phyloP scores from a whole-genome alignment of 352 stramenopile genomes.

The Pythium biforme region DNA sequence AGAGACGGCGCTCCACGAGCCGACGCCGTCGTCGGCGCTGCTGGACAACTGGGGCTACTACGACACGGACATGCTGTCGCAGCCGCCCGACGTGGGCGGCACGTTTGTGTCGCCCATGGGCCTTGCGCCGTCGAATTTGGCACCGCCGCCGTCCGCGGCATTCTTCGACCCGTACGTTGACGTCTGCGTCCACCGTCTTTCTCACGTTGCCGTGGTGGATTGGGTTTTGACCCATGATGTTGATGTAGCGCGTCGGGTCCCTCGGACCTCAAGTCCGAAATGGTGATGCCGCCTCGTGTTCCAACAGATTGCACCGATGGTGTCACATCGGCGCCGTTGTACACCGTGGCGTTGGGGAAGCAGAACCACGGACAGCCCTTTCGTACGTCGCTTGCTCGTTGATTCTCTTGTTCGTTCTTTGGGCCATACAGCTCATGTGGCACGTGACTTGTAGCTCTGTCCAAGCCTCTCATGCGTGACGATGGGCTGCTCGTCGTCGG shows the following conservation, averaged over 20 bases:
- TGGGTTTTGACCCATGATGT: neutral
- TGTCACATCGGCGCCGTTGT: neutral
- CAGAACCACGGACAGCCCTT: conserved; percentile 19
- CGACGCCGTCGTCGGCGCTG: conserved; percentile 23
- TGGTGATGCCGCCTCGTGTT: too few relatives aligned
- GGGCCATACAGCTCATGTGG: neutral
- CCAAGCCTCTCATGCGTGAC: conserved; percentile 72
- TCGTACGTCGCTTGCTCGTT: conserved; percentile 11
- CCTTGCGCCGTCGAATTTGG: neutral
- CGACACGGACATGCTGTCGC: conserved; percentile 30
- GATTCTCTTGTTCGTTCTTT: neutral
- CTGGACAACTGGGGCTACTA: conserved; percentile 40
- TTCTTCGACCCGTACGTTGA: neutral
- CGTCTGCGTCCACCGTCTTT: neutral
- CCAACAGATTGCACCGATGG: neutral
- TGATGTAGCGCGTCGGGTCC: neutral
- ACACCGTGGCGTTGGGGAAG: conserved; percentile 7
- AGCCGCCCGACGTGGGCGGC: neutral
- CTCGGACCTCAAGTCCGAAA: too few relatives aligned
- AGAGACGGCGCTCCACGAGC: neutral
- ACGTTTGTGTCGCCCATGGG: neutral
- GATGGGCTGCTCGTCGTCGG: conserved; percentile 73
- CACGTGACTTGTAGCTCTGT: conserved; percentile 42
- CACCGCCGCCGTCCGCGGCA: neutral
- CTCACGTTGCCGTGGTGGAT: neutral